A percentile compares a stretch with the other conserved stretches of the same genome.
Evolutionary conservation across 1,139 yeast species (phyloP).

Genomic region (Sugiyamaella neomexicana): DNA sequence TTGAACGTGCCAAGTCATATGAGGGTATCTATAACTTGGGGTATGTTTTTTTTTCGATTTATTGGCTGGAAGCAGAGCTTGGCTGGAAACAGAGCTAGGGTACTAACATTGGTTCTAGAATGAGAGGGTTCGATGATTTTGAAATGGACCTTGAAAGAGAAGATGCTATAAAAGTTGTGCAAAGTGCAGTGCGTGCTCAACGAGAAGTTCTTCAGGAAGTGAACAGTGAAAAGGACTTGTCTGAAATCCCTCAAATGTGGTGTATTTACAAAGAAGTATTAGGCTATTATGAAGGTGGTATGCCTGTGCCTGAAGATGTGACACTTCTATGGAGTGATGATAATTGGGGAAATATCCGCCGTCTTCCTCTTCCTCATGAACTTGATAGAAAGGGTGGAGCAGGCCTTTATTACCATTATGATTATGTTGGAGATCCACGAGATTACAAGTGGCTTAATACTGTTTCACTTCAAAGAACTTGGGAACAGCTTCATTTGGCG

Average conservation of each 20-base stretch:
- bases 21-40: conserved; percentile 25
- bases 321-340: conserved; percentile 28
- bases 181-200: conserved; percentile 23
- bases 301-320: conserved; percentile 29
- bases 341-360: conserved; percentile 29
- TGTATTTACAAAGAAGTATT: conserved; percentile 29
- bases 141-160: conserved; percentile 25
- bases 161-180: conserved; percentile 23
- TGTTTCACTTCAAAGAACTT: conserved; percentile 25
- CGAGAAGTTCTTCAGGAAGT: conserved; percentile 21
- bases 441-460: conserved; percentile 29
- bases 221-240: conserved; percentile 15
- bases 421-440: conserved; percentile 29
- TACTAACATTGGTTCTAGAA: conserved; percentile 17
- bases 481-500: conserved; percentile 28
- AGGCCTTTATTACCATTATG: conserved; percentile 29
- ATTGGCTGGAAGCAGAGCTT: no score
- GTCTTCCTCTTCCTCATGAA: conserved; percentile 26
- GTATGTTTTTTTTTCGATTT: conserved; percentile 6
- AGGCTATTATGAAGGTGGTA: conserved; percentile 27
- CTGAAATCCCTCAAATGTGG: conserved; percentile 29
- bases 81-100: no score
- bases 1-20: conserved; percentile 25
- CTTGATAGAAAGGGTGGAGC: conserved; percentile 26
- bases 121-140: conserved; percentile 29